Base-by-base conservation (phyloP, 225 moss, liverwort and hornwort genomes). In the Thuidium tamariscinum region DNA sequence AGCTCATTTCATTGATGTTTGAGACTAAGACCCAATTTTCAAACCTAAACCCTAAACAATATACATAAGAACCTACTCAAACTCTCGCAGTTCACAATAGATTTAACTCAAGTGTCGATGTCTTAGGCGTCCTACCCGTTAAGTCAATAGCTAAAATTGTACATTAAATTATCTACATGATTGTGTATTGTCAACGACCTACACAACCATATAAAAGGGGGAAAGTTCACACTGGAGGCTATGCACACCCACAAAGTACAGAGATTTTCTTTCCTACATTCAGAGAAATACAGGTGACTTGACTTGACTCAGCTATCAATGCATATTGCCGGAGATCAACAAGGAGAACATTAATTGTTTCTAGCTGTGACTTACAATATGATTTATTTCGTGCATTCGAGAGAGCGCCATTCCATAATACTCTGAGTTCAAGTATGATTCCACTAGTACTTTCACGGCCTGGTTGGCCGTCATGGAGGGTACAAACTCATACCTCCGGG, bases 351-450 rank as follows among this genome's bases (percentile, higher is more conserved):
- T 20, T 2, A 6, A 46, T 36, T 34, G 37, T 49, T 80, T 21
- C 5, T 39, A 16, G 48, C 48, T 64, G 42, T 59, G 22, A 19
- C 93, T 94, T 88, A 98, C 98, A 34, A 94, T 91, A 67, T 92
- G 89, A 49, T 95, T 95, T 23, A 98, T 93, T 84, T 96, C 93
- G 52, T 96, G 93, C 86, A 95, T 95, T 67, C 95, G 90, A 71
- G 93, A 93, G 84, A 91, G 94, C 6, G 95, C 93, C 77, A 89
- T 80, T 82, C 89, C 89, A 49, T 88, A 92, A 81, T 93, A 91
- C 83, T 96, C 95, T 19, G 98, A 98, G 76, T 86, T 93, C 82
- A 91, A 84, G 91, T 95, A 98, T 5, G 98, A 88, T 34, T 95
- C 95, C 73, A 91, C 88, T 1, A 98, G 85, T 41, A 98, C 87